Conservation (phyloP, 371 early-diverging fungal species). For the Catenaria anguillulae region DNA sequence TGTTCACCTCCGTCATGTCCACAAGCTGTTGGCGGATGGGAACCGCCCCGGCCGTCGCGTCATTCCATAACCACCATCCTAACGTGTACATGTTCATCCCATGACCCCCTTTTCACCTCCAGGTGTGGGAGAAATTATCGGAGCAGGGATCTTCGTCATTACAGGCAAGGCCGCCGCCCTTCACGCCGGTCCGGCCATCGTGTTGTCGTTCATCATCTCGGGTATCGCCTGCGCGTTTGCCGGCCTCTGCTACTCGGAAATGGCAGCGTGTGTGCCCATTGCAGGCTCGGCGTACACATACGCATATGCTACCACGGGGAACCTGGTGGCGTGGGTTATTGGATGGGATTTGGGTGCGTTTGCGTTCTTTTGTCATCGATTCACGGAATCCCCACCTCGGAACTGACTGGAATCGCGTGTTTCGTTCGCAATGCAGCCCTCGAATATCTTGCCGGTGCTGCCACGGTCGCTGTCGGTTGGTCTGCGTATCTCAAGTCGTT, state of each 20-base stretch:
- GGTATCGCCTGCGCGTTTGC: conserved; percentile 55
- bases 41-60: too few species aligned
- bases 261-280: conserved; percentile 68
- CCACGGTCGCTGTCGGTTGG: conserved; percentile 47
- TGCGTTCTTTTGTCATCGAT: too few species aligned
- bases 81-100: too few species aligned
- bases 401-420: too few species aligned
- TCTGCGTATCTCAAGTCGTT: conserved; percentile 58
- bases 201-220: conserved; percentile 55
- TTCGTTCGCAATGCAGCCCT: conserved; percentile 66
- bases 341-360: conserved; percentile 38
- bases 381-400: too few species aligned
- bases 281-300: conserved; percentile 55
- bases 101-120: too few species aligned
- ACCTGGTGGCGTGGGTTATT: conserved; percentile 63
- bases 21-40: too few species aligned
- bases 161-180: conserved; percentile 56
- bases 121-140: conserved; percentile 60
- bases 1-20: too few species aligned
- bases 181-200: conserved; percentile 67
- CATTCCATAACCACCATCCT: too few species aligned
- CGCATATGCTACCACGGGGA: conserved; percentile 68
- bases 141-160: conserved; percentile 44
- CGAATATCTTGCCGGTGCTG: conserved; percentile 51
- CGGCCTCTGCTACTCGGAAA: conserved; percentile 63